phyloP scores from a whole-genome alignment of 768 basidiomycete species.

The Russula earlei region DNA sequence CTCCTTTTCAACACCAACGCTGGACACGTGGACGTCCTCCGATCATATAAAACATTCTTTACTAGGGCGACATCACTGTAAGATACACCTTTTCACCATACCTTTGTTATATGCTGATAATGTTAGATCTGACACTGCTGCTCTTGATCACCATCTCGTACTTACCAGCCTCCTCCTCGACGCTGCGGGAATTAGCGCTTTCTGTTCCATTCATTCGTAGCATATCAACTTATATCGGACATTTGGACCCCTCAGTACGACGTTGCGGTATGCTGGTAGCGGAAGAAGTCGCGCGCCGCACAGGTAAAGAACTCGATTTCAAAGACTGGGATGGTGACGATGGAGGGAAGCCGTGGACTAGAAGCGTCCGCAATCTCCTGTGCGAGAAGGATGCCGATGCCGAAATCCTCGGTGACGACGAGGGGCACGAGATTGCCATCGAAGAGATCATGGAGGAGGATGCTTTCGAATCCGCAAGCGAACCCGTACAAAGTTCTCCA shows the following conservation, averaged over 20 bases:
- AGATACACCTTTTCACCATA: constrained; percentile 24
- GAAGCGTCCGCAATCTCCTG: constrained; percentile 47
- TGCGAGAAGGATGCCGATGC: constrained; percentile 44
- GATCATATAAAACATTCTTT: constrained; percentile 77
- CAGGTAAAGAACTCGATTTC: constrained; percentile 65
- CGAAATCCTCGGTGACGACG: constrained; percentile 14
- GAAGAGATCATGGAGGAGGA: neutral
- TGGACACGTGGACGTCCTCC: constrained; percentile 64
- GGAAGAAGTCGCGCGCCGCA: constrained; percentile 59
- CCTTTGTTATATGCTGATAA: neutral
- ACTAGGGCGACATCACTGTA: constrained; percentile 67
- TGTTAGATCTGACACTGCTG: constrained; percentile 60
- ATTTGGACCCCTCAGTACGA: constrained; percentile 66
- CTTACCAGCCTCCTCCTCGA: constrained; percentile 41
- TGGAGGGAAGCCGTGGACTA: constrained; percentile 54
- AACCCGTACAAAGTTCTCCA: neutral
- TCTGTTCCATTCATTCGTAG: constrained; percentile 56
- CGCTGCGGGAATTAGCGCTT: constrained; percentile 38
- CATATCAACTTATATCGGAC: constrained; percentile 67
- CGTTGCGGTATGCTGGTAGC: constrained; percentile 90
- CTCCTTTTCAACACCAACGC: constrained; percentile 38
- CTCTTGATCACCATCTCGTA: constrained; percentile 58
- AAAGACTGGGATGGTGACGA: constrained; percentile 76
- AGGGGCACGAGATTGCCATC: neutral
- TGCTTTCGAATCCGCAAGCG: neutral